A percentile compares a stretch with the other conserved stretches of the same genome.
Evolutionary conservation across 2,329 filamentous ascomycete species (phyloP).

Genomic region (Fusarium subtropicale): DNA sequence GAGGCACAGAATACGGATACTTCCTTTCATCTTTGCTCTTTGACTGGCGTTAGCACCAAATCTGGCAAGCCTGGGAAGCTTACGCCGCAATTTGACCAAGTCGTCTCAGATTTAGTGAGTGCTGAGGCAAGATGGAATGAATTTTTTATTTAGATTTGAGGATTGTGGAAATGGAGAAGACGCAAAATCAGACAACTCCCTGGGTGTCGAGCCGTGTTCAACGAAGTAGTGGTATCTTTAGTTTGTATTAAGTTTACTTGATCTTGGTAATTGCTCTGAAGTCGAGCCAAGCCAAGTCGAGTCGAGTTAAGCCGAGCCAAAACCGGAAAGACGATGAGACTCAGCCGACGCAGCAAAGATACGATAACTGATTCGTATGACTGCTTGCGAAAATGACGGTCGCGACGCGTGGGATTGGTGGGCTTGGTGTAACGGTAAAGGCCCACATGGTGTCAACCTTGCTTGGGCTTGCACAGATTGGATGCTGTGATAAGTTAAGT

Average conservation of each 20-base stretch:
- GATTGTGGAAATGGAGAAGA: conserved; percentile 5
- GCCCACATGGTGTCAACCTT: conserved; percentile 36
- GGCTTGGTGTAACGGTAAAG: conserved; percentile 24
- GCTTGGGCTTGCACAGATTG: conserved; percentile 3
- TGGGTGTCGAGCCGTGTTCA: background rate
- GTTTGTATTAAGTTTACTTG: conserved; percentile 6
- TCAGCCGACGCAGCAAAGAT: conserved; percentile 26
- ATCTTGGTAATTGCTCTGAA: conserved; percentile 3
- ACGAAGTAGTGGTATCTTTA: background rate
- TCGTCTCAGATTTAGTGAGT: conserved; percentile 33
- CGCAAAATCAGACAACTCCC: background rate
- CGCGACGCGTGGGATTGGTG: conserved; percentile 38
- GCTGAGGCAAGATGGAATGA: conserved; percentile 14
- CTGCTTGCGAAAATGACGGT: conserved; percentile 35
- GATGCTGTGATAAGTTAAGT: conserved; percentile 22
- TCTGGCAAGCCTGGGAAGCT: background rate
- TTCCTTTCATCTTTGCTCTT: background rate
- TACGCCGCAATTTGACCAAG: background rate
- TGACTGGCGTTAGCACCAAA: background rate
- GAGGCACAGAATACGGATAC: background rate
- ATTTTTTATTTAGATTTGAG: conserved; percentile 3
- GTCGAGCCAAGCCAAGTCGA: conserved; percentile 3
- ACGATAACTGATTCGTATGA: conserved; percentile 41
- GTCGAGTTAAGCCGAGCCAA: background rate
- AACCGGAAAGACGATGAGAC: conserved; percentile 29